These are phyloP conservation scores for Dryas octopetala DNA, from an alignment of 306 rosid species.

Conservation along the genomic window DNA sequence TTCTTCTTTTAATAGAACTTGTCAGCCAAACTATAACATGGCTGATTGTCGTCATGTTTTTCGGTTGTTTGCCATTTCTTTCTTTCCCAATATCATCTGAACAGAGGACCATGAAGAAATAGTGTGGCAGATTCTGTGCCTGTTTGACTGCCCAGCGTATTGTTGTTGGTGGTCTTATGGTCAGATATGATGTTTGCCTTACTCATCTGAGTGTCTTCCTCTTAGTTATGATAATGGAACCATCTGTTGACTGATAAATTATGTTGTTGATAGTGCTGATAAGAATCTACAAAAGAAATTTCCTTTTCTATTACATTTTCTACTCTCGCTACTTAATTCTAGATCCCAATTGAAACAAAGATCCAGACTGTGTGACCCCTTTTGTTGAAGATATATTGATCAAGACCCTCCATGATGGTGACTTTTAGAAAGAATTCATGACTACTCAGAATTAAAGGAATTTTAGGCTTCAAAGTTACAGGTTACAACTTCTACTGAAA, in stretches of 20 bases:
- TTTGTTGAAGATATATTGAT: not conserved
- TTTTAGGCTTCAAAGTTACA: not conserved
- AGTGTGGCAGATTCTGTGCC: constrained; percentile 14
- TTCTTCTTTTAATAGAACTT: not conserved
- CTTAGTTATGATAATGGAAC: no score
- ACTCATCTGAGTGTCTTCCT: constrained; percentile 12
- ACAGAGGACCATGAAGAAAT: not conserved
- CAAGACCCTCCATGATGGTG: not conserved
- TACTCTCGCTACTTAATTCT: not conserved
- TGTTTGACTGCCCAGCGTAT: not conserved
- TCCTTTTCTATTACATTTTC: not conserved
- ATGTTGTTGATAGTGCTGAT: no score
- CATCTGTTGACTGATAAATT: no score
- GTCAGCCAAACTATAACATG: not conserved
- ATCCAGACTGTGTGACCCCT: not conserved
- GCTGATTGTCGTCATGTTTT: not conserved
- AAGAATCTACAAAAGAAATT: not conserved
- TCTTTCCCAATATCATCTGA: not conserved
- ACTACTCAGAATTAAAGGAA: not conserved
- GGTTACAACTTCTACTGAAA: no score
- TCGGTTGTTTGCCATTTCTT: not conserved
- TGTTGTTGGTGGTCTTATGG: constrained; percentile 2
- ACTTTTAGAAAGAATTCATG: not conserved
- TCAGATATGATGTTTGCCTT: constrained; percentile 8
- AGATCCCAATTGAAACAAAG: not conserved